Conservation (phyloP, 176 grass and related monocot species). For the Ensete ventricosum region DNA sequence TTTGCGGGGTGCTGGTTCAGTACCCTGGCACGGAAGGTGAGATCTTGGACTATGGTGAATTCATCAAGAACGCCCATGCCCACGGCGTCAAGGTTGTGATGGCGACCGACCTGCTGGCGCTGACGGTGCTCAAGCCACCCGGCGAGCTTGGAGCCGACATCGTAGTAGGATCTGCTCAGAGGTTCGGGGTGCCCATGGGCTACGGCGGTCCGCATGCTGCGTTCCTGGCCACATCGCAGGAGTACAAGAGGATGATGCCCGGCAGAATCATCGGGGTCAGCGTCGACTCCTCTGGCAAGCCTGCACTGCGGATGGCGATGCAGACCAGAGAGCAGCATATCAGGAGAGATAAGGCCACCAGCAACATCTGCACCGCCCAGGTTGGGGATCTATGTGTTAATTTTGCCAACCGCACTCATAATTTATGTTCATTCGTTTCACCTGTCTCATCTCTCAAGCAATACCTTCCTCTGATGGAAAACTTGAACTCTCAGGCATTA, state of each 20-base stretch:
- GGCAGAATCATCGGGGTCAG: conserved; percentile 87
- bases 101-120: conserved; percentile 84
- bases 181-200: conserved; percentile 96
- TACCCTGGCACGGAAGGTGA: conserved; percentile 93
- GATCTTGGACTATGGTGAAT: conserved; percentile 72
- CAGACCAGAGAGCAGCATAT: conserved; percentile 98
- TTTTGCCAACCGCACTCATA: not conserved
- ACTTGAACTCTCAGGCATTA: conserved; percentile 46
- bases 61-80: conserved; percentile 75
- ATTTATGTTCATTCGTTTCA: not conserved
- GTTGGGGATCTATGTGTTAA: conserved; percentile 20
- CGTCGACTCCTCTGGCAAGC: conserved; percentile 82
- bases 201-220: conserved; percentile 96
- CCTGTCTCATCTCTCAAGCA: not conserved
- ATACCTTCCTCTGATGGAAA: not conserved
- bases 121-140: conserved; percentile 65
- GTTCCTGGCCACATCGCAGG: conserved; percentile 94
- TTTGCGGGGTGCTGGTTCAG: conserved; percentile 88
- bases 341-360: conserved; percentile 94
- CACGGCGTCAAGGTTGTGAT: conserved; percentile 94
- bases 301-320: conserved; percentile 93
- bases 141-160: conserved; percentile 93
- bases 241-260: conserved; percentile 94
- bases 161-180: conserved; percentile 81
- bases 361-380: conserved; percentile 99